Base-by-base conservation (phyloP, 2,329 filamentous ascomycete species). In the Epichloe uncinata region DNA sequence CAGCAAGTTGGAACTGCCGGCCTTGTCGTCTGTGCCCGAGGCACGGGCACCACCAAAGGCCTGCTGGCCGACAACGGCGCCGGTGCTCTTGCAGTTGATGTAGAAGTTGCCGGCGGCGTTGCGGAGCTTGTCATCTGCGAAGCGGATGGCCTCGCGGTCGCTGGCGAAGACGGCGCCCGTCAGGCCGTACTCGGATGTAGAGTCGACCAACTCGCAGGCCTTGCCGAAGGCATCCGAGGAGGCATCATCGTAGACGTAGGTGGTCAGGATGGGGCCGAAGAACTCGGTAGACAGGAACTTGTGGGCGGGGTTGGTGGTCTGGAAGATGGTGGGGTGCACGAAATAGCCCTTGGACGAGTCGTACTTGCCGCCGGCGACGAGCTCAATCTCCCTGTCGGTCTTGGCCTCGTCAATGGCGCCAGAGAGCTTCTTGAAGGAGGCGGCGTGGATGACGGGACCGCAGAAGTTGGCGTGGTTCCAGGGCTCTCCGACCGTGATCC, bases 41-140 rank as follows among this genome's bases (percentile, higher is more conserved):
- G 80, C 81, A 55, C 83, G 72, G 12, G 79, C 75, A 48, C 82
- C 82, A 20, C 82, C 82, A 62, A 86, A 86, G 4, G 82, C 78
- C 69, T 86, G 82, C 69, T 86, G 83, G 13, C 81, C 82, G 7
- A 85, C 82, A 22, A 87, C 81, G 15, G 82, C 82, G 38, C 82
- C 83, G 2, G 82, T 86, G 65, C 79, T 83, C 77, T 90, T 90
- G 72, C 82, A 85, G 71, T 90, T 91, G 68, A 91, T 75, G 70
- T 91, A 91, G 65, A 90, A 90, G 72, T 91, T 91, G 41, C 86
- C 86, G 0, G 86, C 85, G 0, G 82, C 72, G 62, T 89, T 81
- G 55, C 84, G 74, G 48, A 91, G 73, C 53, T 73, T 76, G 57
- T 88, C 78, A 65, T 89, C 85, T 0, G 85, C 86, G 50, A 74